Conservation (phyloP, 2,329 filamentous ascomycete genomes). For the Aspergillus intermedius region DNA sequence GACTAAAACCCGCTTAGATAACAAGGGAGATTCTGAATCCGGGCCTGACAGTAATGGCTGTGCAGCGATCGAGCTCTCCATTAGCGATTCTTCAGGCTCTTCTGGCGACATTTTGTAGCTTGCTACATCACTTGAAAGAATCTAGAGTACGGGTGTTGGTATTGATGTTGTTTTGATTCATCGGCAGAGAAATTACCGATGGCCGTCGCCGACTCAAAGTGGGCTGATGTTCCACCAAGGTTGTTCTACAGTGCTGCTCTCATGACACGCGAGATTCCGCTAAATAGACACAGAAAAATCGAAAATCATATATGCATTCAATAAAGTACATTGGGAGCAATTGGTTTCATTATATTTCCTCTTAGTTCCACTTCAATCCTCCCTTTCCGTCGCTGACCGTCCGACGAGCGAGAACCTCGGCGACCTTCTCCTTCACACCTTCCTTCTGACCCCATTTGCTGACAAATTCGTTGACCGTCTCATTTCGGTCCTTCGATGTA, state of each 20-base stretch:
- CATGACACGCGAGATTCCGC: too few relatives aligned
- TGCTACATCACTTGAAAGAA: neutral
- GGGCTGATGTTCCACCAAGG: too few relatives aligned
- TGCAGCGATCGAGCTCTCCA: neutral
- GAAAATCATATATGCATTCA: neutral
- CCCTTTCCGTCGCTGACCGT: constrained; percentile 44
- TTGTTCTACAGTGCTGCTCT: too few relatives aligned
- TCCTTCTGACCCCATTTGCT: constrained; percentile 56
- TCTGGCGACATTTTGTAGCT: neutral
- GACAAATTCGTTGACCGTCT: constrained; percentile 60
- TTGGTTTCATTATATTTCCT: neutral
- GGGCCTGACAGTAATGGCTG: neutral
- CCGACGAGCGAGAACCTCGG: constrained; percentile 62
- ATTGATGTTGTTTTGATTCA: too few relatives aligned
- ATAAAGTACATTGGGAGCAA: too few relatives aligned
- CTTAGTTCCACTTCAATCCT: constrained; percentile 21
- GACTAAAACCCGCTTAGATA: neutral
- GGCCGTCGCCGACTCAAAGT: too few relatives aligned
- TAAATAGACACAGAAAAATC: neutral
- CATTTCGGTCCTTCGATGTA: constrained; percentile 44
- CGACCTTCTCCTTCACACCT: constrained; percentile 61
- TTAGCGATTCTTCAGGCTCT: neutral
- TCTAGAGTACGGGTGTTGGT: too few relatives aligned
- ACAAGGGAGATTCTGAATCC: neutral
- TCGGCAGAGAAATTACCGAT: too few relatives aligned